Conservation (phyloP, 805 yeast species). For the Wickerhamomyces hampshirensis region DNA sequence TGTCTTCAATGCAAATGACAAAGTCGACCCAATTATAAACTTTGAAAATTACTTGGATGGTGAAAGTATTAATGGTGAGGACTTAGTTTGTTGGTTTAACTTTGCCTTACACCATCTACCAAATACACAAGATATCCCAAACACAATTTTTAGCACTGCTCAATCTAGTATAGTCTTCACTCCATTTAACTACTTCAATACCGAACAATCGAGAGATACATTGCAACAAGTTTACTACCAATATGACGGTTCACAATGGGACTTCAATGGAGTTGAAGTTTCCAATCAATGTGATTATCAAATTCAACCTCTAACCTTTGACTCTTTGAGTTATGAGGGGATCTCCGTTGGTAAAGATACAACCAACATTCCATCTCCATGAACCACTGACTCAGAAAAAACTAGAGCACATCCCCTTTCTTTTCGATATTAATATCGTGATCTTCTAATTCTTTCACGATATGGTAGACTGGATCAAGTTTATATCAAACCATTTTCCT, state of each 20-base stretch:
- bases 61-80: conserved; percentile 24
- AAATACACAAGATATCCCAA: conserved; percentile 27
- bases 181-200: conserved; percentile 26
- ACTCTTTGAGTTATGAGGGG: conserved; percentile 20
- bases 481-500: too few relatives aligned
- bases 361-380: conserved; percentile 22
- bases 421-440: too few relatives aligned
- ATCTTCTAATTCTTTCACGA: too few relatives aligned
- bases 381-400: too few relatives aligned
- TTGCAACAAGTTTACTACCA: conserved; percentile 20
- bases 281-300: conserved; percentile 15
- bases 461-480: too few relatives aligned
- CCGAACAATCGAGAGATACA: conserved; percentile 21
- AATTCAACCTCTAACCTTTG: conserved; percentile 14
- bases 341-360: conserved; percentile 18
- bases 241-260: conserved; percentile 21
- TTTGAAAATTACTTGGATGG: conserved; percentile 23
- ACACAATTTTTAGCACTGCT: conserved; percentile 25
- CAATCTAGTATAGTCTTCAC: conserved; percentile 21
- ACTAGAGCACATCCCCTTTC: too few relatives aligned
- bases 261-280: conserved; percentile 20
- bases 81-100: conserved; percentile 27
- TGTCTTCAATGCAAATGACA: conserved; percentile 21
- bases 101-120: conserved; percentile 27
- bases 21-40: conserved; percentile 21